Evolutionary conservation across 148 eudicot genomes (phyloP), one percentile per base, ranked within the genome.

Genomic region (Rhododendron mucronatum): DNA sequence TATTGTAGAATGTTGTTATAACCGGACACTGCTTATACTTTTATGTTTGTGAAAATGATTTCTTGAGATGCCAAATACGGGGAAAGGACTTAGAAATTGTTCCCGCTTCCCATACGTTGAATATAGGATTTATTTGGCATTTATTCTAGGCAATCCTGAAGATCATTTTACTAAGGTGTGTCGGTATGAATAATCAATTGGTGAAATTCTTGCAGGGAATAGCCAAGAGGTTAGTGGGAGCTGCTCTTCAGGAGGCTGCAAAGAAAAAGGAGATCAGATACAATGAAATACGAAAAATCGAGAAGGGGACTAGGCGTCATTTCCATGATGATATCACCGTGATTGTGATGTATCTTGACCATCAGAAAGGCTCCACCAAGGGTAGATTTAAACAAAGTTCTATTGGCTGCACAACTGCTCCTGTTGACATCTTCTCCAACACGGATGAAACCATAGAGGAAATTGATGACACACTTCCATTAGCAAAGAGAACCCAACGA

Each of bases 301-400:
- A 90, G 63, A 90, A 86, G 87, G 94, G 92, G 4, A 79, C 82
- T 51, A 88, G 94, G 51, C 91, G 94, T 0, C 90, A 88, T 89
- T 89, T 92, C 84, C 94, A 92, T 80, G 94, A 92, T 69, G 94
- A 92, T 81, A 92, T 92, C 79, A 86, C 94, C 0, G 92, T 91
- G 37, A 88, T 92, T 14, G 94, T 92, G 30, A 59, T 92, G 21
- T 92, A 89, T 83, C 92, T 92, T 35, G 92, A 90, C 80, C 91
- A 90, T 21, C 80, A 86, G 20, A 86, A 82, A 41, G 61, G 69
- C 59, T 45, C 61, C 20, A 45, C 51, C 35, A 41, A 33, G 50
- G 51, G 82, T 61, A 76, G 88, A 78, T 85, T 86, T 41, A 89
- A 81, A 57, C 69, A 57, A 65, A 15, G 44, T 41, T 83, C 84